Conservation (phyloP, 2,329 filamentous ascomycete species). For the Trichoderma afroharzianum region DNA sequence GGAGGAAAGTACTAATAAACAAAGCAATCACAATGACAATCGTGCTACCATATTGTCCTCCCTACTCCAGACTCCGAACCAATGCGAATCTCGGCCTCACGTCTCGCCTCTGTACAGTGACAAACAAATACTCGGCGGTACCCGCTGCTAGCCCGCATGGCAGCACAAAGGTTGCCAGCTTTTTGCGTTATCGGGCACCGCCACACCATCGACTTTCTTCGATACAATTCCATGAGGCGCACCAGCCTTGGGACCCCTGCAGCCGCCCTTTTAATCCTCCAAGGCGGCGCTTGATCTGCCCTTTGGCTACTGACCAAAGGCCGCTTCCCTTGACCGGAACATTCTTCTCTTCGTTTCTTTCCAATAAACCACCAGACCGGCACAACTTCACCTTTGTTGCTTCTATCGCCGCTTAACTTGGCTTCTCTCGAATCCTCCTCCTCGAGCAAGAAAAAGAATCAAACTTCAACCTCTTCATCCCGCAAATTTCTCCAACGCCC, state of each 20-base stretch:
- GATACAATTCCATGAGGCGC: slow-evolving; percentile 43
- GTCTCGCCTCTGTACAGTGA: background rate
- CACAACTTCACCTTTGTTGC: background rate
- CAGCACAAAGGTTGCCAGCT: background rate
- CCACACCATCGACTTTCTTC: slow-evolving; percentile 42
- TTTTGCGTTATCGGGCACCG: slow-evolving; percentile 28
- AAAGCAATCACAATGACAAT: background rate
- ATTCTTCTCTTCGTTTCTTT: background rate
- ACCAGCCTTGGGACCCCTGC: slow-evolving; percentile 30
- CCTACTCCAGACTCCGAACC: background rate
- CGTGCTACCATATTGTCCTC: background rate
- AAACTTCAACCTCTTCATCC: background rate
- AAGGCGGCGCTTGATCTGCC: slow-evolving; percentile 14
- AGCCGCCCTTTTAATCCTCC: slow-evolving; percentile 31
- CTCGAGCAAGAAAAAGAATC: background rate
- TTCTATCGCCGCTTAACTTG: background rate
- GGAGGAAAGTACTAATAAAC: background rate
- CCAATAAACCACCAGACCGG: background rate
- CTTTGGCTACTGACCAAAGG: slow-evolving; percentile 12
- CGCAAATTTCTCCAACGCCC: slow-evolving; percentile 11
- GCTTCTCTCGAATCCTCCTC: background rate
- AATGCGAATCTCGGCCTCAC: background rate
- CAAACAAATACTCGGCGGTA: slow-evolving; percentile 4
- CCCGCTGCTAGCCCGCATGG: background rate
- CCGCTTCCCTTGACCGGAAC: slow-evolving; percentile 11